Evolutionary conservation across 2,329 filamentous ascomycete genomes (phyloP), one percentile per base, ranked within the genome.

Genomic region (Sclerotinia minor): DNA sequence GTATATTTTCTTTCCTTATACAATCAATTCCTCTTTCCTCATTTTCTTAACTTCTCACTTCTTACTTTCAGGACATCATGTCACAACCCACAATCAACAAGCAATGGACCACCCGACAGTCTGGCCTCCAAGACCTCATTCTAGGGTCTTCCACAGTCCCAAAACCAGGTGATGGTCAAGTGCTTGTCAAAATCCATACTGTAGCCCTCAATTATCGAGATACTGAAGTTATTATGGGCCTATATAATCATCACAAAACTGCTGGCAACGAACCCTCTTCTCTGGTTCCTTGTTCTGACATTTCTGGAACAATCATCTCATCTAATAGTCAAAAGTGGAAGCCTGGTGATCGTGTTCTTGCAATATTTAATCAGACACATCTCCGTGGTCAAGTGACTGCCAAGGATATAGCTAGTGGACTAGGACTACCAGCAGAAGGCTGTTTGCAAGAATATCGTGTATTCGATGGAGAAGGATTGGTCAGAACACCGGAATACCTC

Each of bases 391-490:
- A 73, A 49, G 49, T 75, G 9, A 72, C 71, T 38, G 72, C 60
- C 6, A 65, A 64, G 35, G 55, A 75, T 69, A 75, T 4, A 81
- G 83, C 72, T 79, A 82, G 69, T 79, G 87, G 87, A 0, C 78
- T 91, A 17, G 89, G 89, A 5, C 79, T 87, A 7, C 89, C 89
- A 88, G 6, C 87, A 3, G 89, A 88, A 0, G 88, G 88, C 38
- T 83, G 85, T 1, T 76, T 90, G 69, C 80, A 83, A 17, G 81
- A 87, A 72, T 85, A 89, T 74, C 83, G 86, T 57, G 83, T 87
- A 13, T 41, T 89, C 90, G 74, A 80, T 83, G 0, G 83, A 81
- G 7, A 78, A 79, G 82, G 82, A 1, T 77, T 90, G 41, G 84
- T 90, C 17, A 81, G 77, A 52, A 81, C 82, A 0, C 88, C 87